Evolutionary conservation across 163 green algal species (phyloP).

Genomic region (Scenedesmus sp.): DNA sequence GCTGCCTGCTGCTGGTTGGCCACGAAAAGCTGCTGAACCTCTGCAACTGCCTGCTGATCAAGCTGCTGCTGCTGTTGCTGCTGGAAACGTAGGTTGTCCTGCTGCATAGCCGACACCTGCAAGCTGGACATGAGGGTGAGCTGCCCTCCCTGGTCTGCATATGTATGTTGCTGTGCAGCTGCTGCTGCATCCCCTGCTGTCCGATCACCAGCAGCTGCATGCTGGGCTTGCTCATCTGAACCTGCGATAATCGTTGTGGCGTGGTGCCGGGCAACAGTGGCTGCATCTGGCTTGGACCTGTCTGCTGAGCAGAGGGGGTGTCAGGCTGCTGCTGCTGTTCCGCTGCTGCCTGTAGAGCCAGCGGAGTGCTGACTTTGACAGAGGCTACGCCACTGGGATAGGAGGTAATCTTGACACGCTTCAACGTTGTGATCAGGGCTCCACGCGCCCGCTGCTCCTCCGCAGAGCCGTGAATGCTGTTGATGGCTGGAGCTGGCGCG

Average conservation of each 20-base stretch:
- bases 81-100: neutral
- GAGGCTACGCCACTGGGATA: neutral
- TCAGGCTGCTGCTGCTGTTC: conserved; percentile 11
- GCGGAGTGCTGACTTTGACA: neutral
- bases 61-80: conserved; percentile 25
- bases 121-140: conserved; percentile 11
- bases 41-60: conserved; percentile 25
- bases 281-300: conserved; percentile 18
- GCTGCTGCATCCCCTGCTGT: conserved; percentile 30
- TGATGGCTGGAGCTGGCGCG: neutral
- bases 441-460: conserved; percentile 9
- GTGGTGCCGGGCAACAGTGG: conserved; percentile 9
- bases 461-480: conserved; percentile 2
- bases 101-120: neutral
- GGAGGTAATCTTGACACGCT: neutral
- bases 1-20: neutral
- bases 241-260: neutral
- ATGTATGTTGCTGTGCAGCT: conserved; percentile 13
- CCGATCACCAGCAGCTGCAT: neutral
- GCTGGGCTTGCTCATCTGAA: neutral
- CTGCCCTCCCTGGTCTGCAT: conserved; percentile 31
- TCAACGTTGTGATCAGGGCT: conserved; percentile 8
- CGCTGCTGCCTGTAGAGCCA: neutral
- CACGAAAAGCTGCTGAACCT: conserved; percentile 2
- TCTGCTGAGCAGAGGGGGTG: neutral